Evolutionary conservation across 2,329 filamentous ascomycete genomes (phyloP), one percentile per base, ranked within the genome.

Genomic region (Fusarium stilboides): DNA sequence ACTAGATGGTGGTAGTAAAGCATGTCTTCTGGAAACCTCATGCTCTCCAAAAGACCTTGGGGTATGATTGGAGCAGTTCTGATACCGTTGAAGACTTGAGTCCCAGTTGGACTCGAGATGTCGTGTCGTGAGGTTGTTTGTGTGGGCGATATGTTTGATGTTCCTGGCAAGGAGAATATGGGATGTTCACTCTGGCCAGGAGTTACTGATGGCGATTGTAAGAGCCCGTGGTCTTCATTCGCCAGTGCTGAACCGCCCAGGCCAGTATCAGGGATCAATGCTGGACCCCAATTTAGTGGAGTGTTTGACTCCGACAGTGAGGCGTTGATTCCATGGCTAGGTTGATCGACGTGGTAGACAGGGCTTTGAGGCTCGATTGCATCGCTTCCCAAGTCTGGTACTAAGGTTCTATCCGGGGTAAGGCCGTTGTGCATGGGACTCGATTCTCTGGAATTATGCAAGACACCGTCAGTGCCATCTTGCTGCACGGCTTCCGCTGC

Each of bases 1-100:
- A 63, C 49, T 1, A 70, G 33, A 6, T 70, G 68, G 2, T 71
- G 68, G 5, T 70, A 70, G 22, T 70, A 70, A 1, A 71, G 40
- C 60, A 70, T 65, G 8, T 70, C 68, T 14, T 71, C 64, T 2
- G 64, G 46, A 4, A 70, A 70, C 12, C 51, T 70, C 42, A 57
- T 68, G 2, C 54, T 55, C 3, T 63, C 62, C 3, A 69, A 31
- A 0, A 69, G 22, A 2, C 66, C 67, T 9, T 45, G 57, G 3
- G 67, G 67, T 20, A 66, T 66, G 22, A 59, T 46, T 0, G 60
- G 60, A 20, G 43, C 12, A 12, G 39, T 62, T n/a, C 20, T 33
- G 17, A 63, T 62, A 8, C 59, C 58, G 6, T 39, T 51, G 34
- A 49, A 26, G 46, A 69, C 54, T 14, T 19, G 33, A 10, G 31